Evolutionary conservation across 805 yeast species (phyloP).

Genomic region (Yamadazyma takamatsuzukensis): DNA sequence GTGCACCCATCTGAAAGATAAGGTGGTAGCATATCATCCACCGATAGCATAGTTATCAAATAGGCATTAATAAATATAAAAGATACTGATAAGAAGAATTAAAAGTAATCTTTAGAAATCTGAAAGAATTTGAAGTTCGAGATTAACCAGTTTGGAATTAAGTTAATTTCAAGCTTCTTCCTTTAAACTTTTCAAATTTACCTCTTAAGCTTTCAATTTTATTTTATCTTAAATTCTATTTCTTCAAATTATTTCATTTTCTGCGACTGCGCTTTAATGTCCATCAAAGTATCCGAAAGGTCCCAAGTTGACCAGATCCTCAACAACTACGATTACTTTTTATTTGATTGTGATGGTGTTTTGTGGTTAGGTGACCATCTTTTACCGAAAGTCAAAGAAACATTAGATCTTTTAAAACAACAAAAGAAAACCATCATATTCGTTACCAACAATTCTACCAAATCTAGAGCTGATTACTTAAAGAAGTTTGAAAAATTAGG

Average conservation of each 20-base stretch:
- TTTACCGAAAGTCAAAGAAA: conserved; percentile 75
- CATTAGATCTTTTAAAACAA: conserved; percentile 55
- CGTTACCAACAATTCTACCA: conserved; percentile 95
- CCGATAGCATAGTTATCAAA: too few species aligned
- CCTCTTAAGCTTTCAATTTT: too few species aligned
- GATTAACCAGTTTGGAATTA: too few species aligned
- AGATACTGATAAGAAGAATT: too few species aligned
- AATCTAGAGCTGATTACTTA: conserved; percentile 75
- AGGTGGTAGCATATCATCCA: background rate
- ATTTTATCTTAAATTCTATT: too few species aligned
- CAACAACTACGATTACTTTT: conserved; percentile 71
- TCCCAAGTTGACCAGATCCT: conserved; percentile 53
- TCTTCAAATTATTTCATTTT: background rate
- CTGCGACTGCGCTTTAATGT: conserved; percentile 10
- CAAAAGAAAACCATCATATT: conserved; percentile 69
- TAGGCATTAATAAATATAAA: too few species aligned
- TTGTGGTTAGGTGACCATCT: conserved; percentile 86
- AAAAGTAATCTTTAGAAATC: too few species aligned
- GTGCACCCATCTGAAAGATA: conserved; percentile 26
- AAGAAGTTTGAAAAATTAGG: conserved; percentile 63
- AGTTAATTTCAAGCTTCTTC: too few species aligned
- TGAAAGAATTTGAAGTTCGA: too few species aligned
- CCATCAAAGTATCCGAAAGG: conserved; percentile 13
- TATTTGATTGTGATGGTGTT: conserved; percentile 98
- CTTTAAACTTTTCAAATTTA: too few species aligned